phyloP scores from a whole-genome alignment of 345 rosid species.

The Citrus maxima region DNA sequence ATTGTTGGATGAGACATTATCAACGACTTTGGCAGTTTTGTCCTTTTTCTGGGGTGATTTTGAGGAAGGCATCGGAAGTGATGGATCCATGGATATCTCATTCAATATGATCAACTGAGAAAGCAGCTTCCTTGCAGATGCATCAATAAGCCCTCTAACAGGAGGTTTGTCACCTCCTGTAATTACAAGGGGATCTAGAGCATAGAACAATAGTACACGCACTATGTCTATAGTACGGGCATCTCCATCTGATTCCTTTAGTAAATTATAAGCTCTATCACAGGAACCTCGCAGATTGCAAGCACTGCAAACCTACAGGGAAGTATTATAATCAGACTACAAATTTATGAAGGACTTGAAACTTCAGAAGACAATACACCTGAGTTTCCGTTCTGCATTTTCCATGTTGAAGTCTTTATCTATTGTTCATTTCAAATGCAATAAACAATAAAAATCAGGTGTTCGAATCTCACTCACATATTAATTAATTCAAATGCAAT shows the following conservation, averaged over 20 bases:
- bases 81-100: conserved; percentile 52
- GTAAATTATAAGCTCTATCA: conserved; percentile 80
- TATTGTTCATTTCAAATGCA: background rate
- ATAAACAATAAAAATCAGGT: background rate
- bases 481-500: background rate
- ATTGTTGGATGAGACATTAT: conserved; percentile 28
- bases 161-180: conserved; percentile 49
- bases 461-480: too few relatives aligned
- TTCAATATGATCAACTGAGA: conserved; percentile 67
- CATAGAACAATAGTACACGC: conserved; percentile 60
- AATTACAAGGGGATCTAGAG: conserved; percentile 66
- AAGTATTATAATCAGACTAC: conserved; percentile 14
- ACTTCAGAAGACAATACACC: background rate
- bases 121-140: conserved; percentile 66
- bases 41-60: conserved; percentile 28
- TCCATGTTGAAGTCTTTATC: background rate
- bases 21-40: conserved; percentile 12
- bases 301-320: conserved; percentile 65
- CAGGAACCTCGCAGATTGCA: conserved; percentile 85
- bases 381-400: background rate
- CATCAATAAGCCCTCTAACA: conserved; percentile 50
- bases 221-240: conserved; percentile 88
- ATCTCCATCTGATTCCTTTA: conserved; percentile 62
- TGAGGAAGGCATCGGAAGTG: conserved; percentile 45
- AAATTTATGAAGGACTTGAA: background rate